Base-by-base conservation (phyloP, 129 eudicot species). In the Chrysanthemum seticuspe region DNA sequence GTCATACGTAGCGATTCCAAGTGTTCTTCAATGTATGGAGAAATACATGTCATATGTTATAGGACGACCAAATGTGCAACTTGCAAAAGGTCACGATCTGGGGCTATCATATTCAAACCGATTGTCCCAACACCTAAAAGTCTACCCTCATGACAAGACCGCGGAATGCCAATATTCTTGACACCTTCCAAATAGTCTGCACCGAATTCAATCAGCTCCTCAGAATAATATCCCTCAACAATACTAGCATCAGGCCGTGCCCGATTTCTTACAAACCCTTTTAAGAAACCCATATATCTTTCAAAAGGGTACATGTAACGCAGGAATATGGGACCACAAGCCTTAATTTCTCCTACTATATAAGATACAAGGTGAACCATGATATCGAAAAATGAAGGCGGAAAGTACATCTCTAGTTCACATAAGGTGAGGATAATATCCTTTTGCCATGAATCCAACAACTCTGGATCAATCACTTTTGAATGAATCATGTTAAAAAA, bases 271-370 rank as follows among this genome's bases (percentile, higher is more conserved):
- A 65, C 54, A 65, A 36, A 16, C 4, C 31, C 10, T 12, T 44
- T 47, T 40, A 65, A 5, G 55, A 65, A 2, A 45, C 55, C 45
- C 49, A 29, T 31, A 13, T 62, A 62, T 29, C 67, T 31, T 11
- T 62, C 67, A 34, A 62, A 62, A 11, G 67, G 67, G 19, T 62
- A 62, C 67, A 62, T 29, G 67, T 62, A 29, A 2, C 21, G 67
- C 9, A 31, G 19, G 29, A 65, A 65, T 31, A 31, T 1, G 5
- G 36, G 36, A 31, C 36, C 36, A 31, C 36, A 31, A 31, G 36
- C 36, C 36, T 31, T 31, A 31, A 31, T 31, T 31, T 31, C 36
- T 31, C 36, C 36, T 23, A 23, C 25, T 23, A 23, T 23, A 23
- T 23, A 1, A 23, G 25, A 23, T 23, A 23, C 25, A 23, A 31